A percentile compares a stretch with the other conserved stretches of the same genome.
phyloP scores from a whole-genome alignment of 495 filamentous ascomycete species.

The Trichoderma erinaceum region DNA sequence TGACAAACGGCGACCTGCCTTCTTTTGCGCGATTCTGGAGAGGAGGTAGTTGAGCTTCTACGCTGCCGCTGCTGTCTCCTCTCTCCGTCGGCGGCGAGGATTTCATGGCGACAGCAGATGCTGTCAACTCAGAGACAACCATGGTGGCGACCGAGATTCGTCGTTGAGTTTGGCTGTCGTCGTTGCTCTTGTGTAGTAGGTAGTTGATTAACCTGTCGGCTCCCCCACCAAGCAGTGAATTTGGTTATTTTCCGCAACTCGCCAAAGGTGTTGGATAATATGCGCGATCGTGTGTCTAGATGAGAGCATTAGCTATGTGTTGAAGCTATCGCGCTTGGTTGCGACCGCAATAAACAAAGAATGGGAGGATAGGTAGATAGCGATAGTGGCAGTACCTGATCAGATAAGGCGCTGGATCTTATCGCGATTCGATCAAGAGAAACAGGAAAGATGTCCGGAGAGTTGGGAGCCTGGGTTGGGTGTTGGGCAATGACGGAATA shows the following conservation, averaged over 20 bases:
- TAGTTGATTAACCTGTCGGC: neutral
- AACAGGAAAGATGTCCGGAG: neutral
- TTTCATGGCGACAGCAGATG: slow-evolving; percentile 13
- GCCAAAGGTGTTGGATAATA: neutral
- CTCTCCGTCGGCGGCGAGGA: neutral
- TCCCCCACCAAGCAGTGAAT: neutral
- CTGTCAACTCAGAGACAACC: slow-evolving; percentile 15
- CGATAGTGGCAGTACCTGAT: neutral
- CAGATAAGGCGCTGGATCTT: slow-evolving; percentile 5
- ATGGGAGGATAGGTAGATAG: neutral
- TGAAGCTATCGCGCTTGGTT: neutral
- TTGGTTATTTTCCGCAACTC: neutral
- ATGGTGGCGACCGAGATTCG: neutral
- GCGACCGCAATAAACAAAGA: neutral
- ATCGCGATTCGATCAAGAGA: neutral
- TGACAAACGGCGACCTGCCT: slow-evolving; percentile 79
- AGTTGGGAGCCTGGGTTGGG: neutral
- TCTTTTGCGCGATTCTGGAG: slow-evolving; percentile 65
- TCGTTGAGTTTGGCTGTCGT: neutral
- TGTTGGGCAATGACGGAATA: slow-evolving; percentile 8
- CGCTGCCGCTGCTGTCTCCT: neutral
- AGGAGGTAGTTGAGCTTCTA: slow-evolving; percentile 17
- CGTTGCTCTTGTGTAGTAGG: neutral
- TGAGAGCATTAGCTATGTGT: neutral
- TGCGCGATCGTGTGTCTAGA: neutral